phyloP scores from a whole-genome alignment of 257 asterid genomes.

The Solanum megistacrolobum region DNA sequence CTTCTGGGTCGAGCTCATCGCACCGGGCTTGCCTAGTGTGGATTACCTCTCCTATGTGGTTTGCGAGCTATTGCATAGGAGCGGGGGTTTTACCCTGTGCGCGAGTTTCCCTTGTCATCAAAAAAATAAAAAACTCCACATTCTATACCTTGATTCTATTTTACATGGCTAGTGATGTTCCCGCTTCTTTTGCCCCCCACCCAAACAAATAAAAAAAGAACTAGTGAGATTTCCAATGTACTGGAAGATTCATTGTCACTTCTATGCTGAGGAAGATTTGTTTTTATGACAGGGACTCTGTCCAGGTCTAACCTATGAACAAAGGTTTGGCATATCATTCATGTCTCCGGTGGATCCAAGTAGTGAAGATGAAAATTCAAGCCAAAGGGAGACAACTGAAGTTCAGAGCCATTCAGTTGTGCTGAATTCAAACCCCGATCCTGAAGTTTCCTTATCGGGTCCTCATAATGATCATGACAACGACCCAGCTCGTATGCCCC shows the following conservation, averaged over 20 bases:
- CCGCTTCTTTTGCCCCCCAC: background rate
- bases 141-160: background rate
- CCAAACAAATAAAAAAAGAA: background rate
- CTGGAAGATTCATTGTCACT: background rate
- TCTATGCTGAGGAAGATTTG: background rate
- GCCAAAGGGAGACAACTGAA: constrained; percentile 16
- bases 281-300: constrained; percentile 65
- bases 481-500: constrained; percentile 3
- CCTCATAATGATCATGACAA: constrained; percentile 20
- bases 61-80: too few relatives aligned
- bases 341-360: constrained; percentile 21
- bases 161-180: background rate
- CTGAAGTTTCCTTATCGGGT: constrained; percentile 15
- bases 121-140: too few relatives aligned
- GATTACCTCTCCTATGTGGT: too few relatives aligned
- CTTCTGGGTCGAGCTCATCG: too few relatives aligned
- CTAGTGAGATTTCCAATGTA: background rate
- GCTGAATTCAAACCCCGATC: constrained; percentile 23
- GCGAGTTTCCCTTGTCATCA: too few relatives aligned
- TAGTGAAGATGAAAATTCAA: constrained; percentile 30
- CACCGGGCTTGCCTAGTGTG: too few relatives aligned
- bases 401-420: constrained; percentile 25
- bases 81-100: too few relatives aligned
- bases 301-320: constrained; percentile 75
- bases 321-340: constrained; percentile 71